Evolutionary conservation across 768 basidiomycete species (phyloP), one percentile per base, ranked within the genome.

Genomic region (Boletus rubropictus): DNA sequence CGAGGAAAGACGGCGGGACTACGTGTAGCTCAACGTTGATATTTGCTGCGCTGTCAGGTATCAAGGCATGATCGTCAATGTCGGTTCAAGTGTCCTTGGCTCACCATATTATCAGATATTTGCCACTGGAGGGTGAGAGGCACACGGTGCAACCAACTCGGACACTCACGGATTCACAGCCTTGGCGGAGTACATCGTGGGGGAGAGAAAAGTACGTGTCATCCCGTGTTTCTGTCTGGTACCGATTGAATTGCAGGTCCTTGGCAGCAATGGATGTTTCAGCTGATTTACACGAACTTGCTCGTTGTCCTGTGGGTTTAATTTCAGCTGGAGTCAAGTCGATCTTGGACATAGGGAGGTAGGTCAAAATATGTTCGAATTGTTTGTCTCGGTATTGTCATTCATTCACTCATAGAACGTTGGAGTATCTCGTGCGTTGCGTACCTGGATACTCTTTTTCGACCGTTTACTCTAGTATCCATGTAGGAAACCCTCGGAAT

Each of bases 301-400:
- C 87, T 18, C 77, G 89, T 17, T 95, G 90, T 56, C 87, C 93
- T 18, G 89, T 98, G 37, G 92, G 86, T 3, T 76, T 99, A 29
- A 82, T 98, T 9, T 95, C 94, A 15, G 86, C 93, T 9, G 96
- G 96, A 10, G 83, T 89, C 17, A 99, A 98, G 64, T 90, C 88
- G 0, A 97, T 99, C 51, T 66, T 99, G 35, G 96, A 99, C 63
- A 93, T 98, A 49, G 86, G 86, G 48, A 77, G 79, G 86, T 81
- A 45, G 45, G 50, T 29, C 38, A 10, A 20, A 9, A 22, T 42
- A 42, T 42, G 15, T 32, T 39, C 3, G 14, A 7, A 8, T 54
- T 20, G 14, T 28, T 29, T 24, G 11, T 34, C 27, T 21, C 14
- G 37, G n/a, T 39, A 31, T 37, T 46, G 25, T 55, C 35, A 4